These are phyloP conservation scores for Exophiala xenobiotica DNA, from an alignment of 2,329 filamentous ascomycete species.

Conservation along the genomic window DNA sequence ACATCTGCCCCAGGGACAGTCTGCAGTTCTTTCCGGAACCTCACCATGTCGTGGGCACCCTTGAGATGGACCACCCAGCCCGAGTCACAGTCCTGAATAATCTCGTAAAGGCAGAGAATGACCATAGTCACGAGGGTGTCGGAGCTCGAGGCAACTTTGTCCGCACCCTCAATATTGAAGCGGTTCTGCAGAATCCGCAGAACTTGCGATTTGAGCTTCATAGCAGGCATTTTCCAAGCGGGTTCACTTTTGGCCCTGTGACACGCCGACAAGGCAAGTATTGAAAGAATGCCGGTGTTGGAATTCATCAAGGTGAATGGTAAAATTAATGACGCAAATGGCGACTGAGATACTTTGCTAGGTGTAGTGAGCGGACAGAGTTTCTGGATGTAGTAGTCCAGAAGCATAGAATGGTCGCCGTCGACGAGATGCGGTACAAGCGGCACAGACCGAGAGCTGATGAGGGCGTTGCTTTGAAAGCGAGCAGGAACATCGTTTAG, in stretches of 20 bases:
- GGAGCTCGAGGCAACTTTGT: constrained; percentile 7
- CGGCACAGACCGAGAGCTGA: constrained; percentile 3
- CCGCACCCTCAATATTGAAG: constrained; percentile 4
- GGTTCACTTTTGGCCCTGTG: constrained; percentile 7
- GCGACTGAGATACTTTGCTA: constrained; percentile 7
- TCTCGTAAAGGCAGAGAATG: constrained; percentile 6
- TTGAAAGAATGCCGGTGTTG: constrained; percentile 3
- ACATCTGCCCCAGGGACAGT: not conserved
- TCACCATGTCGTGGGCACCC: constrained; percentile 7
- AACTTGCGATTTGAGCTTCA: constrained; percentile 7
- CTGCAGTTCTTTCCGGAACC: constrained; percentile 8
- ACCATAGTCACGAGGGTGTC: constrained; percentile 9
- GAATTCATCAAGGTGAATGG: constrained; percentile 9
- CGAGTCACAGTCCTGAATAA: constrained; percentile 9
- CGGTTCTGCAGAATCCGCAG: constrained; percentile 3
- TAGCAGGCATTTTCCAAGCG: constrained; percentile 4
- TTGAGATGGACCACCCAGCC: constrained; percentile 6
- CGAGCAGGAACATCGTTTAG: not conserved
- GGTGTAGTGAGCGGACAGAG: constrained; percentile 4
- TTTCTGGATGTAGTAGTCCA: constrained; percentile 8
- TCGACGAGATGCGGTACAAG: constrained; percentile 4
- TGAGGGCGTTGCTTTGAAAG: not conserved
- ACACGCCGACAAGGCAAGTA: constrained; percentile 8
- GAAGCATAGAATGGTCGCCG: constrained; percentile 7
- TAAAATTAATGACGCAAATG: constrained; percentile 1